These are phyloP conservation scores for Phytophthora hybrid DNA, from an alignment of 352 stramenopile species.

Conservation along the genomic window DNA sequence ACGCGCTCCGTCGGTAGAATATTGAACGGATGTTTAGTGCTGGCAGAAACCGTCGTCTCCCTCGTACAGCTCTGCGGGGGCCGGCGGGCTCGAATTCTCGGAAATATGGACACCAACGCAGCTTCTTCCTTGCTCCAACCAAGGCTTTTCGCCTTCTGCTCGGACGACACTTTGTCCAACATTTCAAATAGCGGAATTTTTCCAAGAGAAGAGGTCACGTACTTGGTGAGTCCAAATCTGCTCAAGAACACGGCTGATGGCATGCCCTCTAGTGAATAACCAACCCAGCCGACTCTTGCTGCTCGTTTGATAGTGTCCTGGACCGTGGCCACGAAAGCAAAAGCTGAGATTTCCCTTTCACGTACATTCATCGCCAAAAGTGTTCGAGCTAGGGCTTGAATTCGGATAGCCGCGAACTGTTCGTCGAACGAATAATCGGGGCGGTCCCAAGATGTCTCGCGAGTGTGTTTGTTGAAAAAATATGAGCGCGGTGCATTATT, in stretches of 20 bases:
- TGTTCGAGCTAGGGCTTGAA: slow-evolving; percentile 70
- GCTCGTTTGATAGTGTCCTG: slow-evolving; percentile 39
- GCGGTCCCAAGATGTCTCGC: slow-evolving; percentile 60
- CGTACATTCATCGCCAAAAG: slow-evolving; percentile 48
- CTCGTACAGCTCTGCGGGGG: slow-evolving; percentile 45
- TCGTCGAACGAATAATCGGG: slow-evolving; percentile 75
- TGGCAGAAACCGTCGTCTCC: slow-evolving; percentile 39
- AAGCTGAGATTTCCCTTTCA: slow-evolving; percentile 35
- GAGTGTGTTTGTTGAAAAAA: slow-evolving; percentile 58
- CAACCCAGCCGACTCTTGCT: slow-evolving; percentile 55
- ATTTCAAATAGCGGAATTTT: slow-evolving; percentile 47
- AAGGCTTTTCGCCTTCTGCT: slow-evolving; percentile 51
- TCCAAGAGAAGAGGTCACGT: slow-evolving; percentile 40
- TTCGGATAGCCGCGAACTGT: slow-evolving; percentile 65
- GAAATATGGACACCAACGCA: slow-evolving; percentile 41
- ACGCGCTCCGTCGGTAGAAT: slow-evolving; percentile 61
- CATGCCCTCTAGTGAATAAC: slow-evolving; percentile 81
- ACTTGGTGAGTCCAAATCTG: slow-evolving; percentile 69
- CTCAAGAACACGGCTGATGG: slow-evolving; percentile 58
- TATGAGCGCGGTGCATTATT: slow-evolving; percentile 35
- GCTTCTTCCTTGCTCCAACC: slow-evolving; percentile 74
- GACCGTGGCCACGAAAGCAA: slow-evolving; percentile 59
- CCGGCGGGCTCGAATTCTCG: slow-evolving; percentile 31
- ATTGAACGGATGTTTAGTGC: slow-evolving; percentile 68
- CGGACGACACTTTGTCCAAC: slow-evolving; percentile 35